Evolutionary conservation across 495 filamentous ascomycete genomes (phyloP), one percentile per base, ranked within the genome.

Genomic region (Aspergillus haitiensis): DNA sequence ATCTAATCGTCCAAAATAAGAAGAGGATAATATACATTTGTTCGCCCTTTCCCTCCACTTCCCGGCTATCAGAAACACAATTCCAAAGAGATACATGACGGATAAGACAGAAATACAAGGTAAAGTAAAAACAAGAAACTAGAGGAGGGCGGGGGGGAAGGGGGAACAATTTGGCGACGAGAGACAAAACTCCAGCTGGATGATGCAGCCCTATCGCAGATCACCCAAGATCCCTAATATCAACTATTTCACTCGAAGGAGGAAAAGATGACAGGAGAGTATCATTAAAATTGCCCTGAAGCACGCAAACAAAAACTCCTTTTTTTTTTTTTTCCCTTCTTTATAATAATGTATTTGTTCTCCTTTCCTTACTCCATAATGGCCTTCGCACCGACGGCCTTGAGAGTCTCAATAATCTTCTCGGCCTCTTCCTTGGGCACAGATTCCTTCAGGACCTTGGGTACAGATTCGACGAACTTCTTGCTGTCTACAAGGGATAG

Each of bases 401-500:
- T 97, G 79, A 99, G 81, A 18, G 88, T 86, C 74, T 90, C 92
- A 40, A 97, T 81, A 66, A 98, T 97, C 90, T 99, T 99, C 85
- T 98, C 92, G 11, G 88, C 89, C 74, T 99, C 94, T 71, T 99
- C 94, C 84, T 98, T 99, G 36, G 93, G 89, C 70, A 99, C 91
- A 11, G 86, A 89, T 75, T 99, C 94, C 86, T 96, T 98, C 91
- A 99, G 87, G 68, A 90, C 78, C 90, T 99, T 99, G 63, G 94
- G 94, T 71, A 88, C 91, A 66, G 88, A 89, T 83, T 99, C 94
- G 64, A 98, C 94, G 76, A 99, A 99, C 83, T 99, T 99, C 88
- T 99, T 99, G 78, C 92, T 96, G 76, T 99, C 94, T 66, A 99
- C 94, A 76, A 99, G 82, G 71, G 90, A 95, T 74, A 99, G 75